These are phyloP conservation scores for Acaromyces ingoldii DNA, from an alignment of 1,284 basidiomycete species.

Conservation along the genomic window DNA sequence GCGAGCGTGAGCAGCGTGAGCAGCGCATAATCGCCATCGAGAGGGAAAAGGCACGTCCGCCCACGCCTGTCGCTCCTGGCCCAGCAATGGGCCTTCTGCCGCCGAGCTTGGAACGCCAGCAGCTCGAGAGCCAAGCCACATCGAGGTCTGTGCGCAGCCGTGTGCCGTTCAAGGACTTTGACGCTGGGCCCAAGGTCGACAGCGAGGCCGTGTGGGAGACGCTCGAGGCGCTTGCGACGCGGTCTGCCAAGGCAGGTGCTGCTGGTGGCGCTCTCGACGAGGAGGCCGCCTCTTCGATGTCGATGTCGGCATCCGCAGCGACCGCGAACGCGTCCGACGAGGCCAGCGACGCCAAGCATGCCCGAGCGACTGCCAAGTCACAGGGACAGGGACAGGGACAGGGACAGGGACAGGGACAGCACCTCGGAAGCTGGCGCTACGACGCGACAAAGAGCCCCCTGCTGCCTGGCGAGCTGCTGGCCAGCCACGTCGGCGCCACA, in stretches of 20 bases:
- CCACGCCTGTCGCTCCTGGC: slow-evolving; percentile 15
- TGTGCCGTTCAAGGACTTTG: slow-evolving; percentile 17
- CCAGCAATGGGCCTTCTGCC: slow-evolving; percentile 9
- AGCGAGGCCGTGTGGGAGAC: slow-evolving; percentile 48
- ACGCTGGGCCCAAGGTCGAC: slow-evolving; percentile 43
- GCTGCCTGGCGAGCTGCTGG: slow-evolving; percentile 43
- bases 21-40: no score
- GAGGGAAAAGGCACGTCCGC: not conserved
- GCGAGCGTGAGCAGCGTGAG: no score
- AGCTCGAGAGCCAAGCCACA: not conserved
- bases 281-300: no score
- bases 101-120: not conserved
- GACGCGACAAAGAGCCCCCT: slow-evolving; percentile 35
- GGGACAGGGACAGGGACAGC: no score
- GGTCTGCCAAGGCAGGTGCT: not conserved
- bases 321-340: slow-evolving; percentile 18
- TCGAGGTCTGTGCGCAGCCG: not conserved
- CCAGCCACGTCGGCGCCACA: slow-evolving; percentile 43
- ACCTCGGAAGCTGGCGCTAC: slow-evolving; percentile 45
- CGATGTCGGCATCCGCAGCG: no score
- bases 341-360: slow-evolving; percentile 8
- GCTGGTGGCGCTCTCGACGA: not conserved
- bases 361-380: slow-evolving; percentile 16
- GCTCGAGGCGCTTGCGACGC: slow-evolving; percentile 26
- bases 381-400: no score